These are phyloP conservation scores for Solanum ossicruentum DNA, from an alignment of 257 asterid genomes.

Conservation along the genomic window DNA sequence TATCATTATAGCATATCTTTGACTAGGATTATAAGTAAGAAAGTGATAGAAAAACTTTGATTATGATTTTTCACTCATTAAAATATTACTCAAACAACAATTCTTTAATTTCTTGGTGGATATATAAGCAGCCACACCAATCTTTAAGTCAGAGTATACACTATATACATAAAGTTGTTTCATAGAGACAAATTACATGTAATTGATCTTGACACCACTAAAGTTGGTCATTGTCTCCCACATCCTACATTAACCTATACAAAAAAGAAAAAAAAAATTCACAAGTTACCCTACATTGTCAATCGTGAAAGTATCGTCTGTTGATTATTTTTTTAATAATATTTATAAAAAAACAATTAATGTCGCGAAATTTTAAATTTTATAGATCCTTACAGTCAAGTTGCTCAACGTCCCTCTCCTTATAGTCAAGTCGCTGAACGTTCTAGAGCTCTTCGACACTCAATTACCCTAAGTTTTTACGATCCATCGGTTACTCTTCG, in stretches of 20 bases:
- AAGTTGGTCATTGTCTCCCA: neutral
- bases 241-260: neutral
- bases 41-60: neutral
- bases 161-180: neutral
- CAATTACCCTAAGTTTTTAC: neutral
- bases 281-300: neutral
- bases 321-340: neutral
- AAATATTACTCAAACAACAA: neutral
- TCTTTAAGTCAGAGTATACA: neutral
- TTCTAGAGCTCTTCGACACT: neutral
- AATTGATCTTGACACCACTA: neutral
- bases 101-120: neutral
- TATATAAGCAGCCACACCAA: neutral
- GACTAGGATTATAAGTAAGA: neutral
- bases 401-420: too few species aligned
- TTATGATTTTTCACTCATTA: neutral
- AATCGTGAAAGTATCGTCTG: neutral
- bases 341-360: rapidly evolving
- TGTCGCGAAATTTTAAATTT: neutral
- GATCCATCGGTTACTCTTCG: neutral
- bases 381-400: neutral
- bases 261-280: neutral
- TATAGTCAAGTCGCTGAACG: too few species aligned
- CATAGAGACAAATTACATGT: neutral
- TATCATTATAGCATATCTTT: neutral